phyloP scores from a whole-genome alignment of 2,329 filamentous ascomycete genomes.

The Fusarium nodosum region DNA sequence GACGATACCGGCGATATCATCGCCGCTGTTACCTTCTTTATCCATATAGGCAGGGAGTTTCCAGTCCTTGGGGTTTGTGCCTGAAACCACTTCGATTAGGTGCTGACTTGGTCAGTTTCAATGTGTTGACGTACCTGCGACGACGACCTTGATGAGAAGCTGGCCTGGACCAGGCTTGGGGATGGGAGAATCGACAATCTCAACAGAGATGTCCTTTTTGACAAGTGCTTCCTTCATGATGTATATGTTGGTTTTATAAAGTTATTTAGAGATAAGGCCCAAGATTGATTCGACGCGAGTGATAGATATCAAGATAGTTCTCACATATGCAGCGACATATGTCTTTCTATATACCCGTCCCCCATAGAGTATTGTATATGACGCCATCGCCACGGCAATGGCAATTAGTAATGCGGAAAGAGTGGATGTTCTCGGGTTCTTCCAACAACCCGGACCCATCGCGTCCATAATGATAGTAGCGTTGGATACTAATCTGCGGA shows the following conservation, averaged over 20 bases:
- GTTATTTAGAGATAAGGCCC: too few species aligned
- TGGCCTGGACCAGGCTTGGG: constrained; percentile 18
- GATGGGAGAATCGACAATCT: constrained; percentile 15
- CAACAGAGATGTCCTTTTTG: constrained; percentile 13
- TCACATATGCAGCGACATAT: background rate
- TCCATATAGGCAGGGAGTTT: constrained; percentile 24
- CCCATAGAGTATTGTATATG: too few species aligned
- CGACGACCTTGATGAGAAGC: constrained; percentile 20
- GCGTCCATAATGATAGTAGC: background rate
- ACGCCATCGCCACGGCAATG: constrained; percentile 3
- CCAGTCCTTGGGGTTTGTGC: constrained; percentile 51
- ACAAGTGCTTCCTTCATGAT: constrained; percentile 35
- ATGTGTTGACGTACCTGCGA: constrained; percentile 4
- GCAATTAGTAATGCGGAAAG: constrained; percentile 6
- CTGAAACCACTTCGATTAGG: background rate
- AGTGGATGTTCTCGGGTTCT: constrained; percentile 8
- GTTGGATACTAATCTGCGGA: background rate
- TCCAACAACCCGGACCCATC: background rate
- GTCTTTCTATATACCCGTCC: background rate
- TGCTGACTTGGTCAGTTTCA: rapidly evolving
- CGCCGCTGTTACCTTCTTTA: constrained; percentile 36
- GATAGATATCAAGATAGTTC: background rate
- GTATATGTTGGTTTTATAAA: background rate
- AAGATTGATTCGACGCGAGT: too few species aligned
- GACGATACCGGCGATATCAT: constrained; percentile 47